These are phyloP conservation scores for Boletus reticuloceps DNA, from an alignment of 768 basidiomycete species.

Conservation along the genomic window DNA sequence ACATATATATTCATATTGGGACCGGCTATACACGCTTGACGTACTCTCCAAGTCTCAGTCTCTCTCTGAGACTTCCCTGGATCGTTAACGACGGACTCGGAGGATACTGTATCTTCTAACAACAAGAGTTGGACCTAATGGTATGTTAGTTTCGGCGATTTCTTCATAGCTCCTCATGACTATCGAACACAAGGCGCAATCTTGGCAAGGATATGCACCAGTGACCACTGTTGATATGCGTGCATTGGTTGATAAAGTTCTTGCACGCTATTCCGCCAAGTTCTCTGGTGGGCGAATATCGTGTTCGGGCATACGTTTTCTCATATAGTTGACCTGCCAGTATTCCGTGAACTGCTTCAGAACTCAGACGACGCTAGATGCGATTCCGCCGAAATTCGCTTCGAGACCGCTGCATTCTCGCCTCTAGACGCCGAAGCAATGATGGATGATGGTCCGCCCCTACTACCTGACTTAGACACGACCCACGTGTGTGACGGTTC, in stretches of 20 bases:
- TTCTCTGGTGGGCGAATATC: not conserved
- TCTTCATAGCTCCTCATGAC: not conserved
- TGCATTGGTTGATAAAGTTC: slow-evolving; percentile 1
- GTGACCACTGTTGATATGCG: not conserved
- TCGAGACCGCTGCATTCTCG: not conserved
- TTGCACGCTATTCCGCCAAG: slow-evolving; percentile 2
- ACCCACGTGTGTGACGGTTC: not conserved
- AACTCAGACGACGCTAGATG: not conserved
- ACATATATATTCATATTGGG: no score
- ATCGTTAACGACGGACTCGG: not conserved
- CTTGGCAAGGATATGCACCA: not conserved
- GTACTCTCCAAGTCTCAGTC: not conserved
- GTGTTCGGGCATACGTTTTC: not conserved
- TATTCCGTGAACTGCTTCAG: slow-evolving; percentile 3
- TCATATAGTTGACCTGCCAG: not conserved
- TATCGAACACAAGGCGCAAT: not conserved
- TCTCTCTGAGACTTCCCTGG: not conserved
- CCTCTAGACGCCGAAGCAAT: not conserved
- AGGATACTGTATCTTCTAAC: not conserved
- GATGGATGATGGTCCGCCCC: not conserved
- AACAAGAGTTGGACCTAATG: not conserved
- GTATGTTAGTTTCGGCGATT: not conserved
- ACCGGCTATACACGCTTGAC: no score
- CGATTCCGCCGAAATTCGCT: not conserved
- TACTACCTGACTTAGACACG: not conserved